Conservation (phyloP, 345 rosid species). For the Citropsis articulata region DNA sequence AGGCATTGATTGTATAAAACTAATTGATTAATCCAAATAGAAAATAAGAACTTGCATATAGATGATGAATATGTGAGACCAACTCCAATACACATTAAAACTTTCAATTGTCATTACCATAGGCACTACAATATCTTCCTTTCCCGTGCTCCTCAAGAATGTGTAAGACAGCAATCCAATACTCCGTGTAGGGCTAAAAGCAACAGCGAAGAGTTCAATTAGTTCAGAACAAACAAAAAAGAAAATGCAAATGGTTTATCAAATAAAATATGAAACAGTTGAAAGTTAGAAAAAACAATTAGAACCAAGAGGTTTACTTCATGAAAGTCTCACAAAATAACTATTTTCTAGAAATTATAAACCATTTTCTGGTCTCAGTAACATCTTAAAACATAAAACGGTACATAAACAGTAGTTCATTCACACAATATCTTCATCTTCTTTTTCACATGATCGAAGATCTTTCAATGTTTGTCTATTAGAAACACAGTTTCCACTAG, state of each 20-base stretch:
- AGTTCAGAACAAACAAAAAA: background rate
- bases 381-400: background rate
- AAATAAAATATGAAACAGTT: background rate
- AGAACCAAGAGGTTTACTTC: background rate
- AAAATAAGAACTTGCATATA: background rate
- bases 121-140: conserved; percentile 92
- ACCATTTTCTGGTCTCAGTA: background rate
- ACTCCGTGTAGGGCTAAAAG: conserved; percentile 76
- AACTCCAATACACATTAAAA: background rate
- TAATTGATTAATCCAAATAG: background rate
- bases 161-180: conserved; percentile 91
- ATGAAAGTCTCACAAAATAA: background rate
- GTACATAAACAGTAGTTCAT: background rate
- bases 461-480: background rate
- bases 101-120: conserved; percentile 55
- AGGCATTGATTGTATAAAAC: background rate
- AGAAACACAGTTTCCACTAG: background rate
- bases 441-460: background rate
- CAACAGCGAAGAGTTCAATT: conserved; percentile 25
- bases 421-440: background rate
- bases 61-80: background rate
- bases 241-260: background rate
- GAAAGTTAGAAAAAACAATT: background rate
- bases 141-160: conserved; percentile 86
- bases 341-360: background rate